Evolutionary conservation across 202 grass and related monocot genomes (phyloP).

Genomic region (Bolboschoenoplectus hybrid): DNA sequence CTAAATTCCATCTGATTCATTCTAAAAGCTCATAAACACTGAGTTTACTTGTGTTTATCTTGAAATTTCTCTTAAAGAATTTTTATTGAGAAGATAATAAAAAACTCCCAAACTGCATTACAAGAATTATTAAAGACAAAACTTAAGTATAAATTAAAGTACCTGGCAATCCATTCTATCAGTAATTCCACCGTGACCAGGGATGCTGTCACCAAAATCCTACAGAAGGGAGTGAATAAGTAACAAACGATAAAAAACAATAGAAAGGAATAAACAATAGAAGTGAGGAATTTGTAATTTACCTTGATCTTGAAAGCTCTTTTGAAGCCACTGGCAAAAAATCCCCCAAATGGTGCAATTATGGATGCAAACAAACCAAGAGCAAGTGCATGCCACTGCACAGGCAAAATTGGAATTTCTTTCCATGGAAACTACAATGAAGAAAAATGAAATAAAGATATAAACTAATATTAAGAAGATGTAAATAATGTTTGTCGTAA

Average conservation of each 20-base stretch:
- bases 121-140: not conserved
- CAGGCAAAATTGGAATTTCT: constrained; percentile 71
- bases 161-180: constrained; percentile 98
- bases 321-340: constrained; percentile 94
- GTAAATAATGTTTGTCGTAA: not conserved
- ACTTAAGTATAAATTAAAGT: constrained; percentile 19
- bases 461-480: constrained; percentile 31
- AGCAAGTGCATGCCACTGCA: constrained; percentile 84
- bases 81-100: not conserved
- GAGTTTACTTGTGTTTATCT: not conserved
- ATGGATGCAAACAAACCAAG: constrained; percentile 91
- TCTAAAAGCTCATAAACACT: not conserved
- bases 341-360: constrained; percentile 92
- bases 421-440: constrained; percentile 59
- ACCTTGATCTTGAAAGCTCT: constrained; percentile 90
- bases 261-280: not conserved
- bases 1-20: not conserved
- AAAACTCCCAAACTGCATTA: not conserved
- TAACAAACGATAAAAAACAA: not conserved
- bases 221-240: constrained; percentile 32
- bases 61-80: not conserved
- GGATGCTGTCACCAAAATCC: constrained; percentile 94
- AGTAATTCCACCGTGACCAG: constrained; percentile 89
- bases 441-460: constrained; percentile 28
- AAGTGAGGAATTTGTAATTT: not conserved